Percentiles rank a stretch among this genome's conserved stretches.
These are phyloP conservation scores for Plasmodium adleri DNA, from an alignment of 169 alveolate species.

Conservation along the genomic window DNA sequence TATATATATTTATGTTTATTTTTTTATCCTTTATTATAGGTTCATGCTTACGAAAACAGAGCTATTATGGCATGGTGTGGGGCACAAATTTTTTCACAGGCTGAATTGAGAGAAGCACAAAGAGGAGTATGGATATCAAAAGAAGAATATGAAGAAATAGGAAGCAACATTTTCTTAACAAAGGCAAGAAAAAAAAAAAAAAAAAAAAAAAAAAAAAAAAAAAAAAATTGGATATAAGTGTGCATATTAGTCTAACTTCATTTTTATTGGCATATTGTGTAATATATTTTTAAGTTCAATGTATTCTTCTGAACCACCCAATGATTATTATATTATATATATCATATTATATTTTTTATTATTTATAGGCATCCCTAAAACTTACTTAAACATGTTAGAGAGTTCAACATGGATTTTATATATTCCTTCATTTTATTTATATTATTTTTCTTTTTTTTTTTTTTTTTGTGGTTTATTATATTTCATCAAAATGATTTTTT, in stretches of 20 bases:
- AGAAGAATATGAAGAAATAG: conserved; percentile 80
- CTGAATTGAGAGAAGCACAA: conserved; percentile 76
- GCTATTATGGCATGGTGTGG: conserved; percentile 76
- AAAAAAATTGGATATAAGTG: background rate
- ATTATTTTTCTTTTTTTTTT: conserved; percentile 8
- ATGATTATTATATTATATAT: background rate
- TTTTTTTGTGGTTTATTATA: background rate
- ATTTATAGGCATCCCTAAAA: conserved; percentile 70
- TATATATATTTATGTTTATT: background rate
- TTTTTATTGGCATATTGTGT: no score
- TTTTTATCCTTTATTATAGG: conserved; percentile 22
- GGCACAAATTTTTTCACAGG: conserved; percentile 48
- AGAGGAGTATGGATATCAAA: conserved; percentile 81
- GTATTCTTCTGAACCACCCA: no score
- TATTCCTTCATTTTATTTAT: conserved; percentile 4
- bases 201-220: conserved; percentile 1
- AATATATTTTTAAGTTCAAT: no score
- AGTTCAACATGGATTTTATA: background rate
- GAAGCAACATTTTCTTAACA: conserved; percentile 76
- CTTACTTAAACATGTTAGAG: conserved; percentile 11
- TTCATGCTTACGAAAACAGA: conserved; percentile 61
- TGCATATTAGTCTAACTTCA: background rate
- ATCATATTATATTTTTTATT: conserved; percentile 7
- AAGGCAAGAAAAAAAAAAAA: conserved; percentile 53
- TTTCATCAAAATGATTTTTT: background rate